phyloP scores from a whole-genome alignment of 1,284 basidiomycete genomes.

The Ceratobasidium sp. region DNA sequence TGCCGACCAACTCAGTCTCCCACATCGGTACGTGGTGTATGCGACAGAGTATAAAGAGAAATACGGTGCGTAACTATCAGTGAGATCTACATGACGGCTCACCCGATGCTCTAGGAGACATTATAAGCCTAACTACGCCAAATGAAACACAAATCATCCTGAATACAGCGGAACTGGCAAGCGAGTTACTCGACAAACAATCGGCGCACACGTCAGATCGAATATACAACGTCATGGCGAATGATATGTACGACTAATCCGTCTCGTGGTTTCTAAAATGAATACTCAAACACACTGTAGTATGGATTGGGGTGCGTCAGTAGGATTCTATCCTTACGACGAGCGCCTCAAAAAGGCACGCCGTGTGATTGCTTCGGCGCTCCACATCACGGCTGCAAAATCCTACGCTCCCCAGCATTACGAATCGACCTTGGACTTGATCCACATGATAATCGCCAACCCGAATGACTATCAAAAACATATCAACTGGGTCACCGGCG shows the following conservation, averaged over 20 bases:
- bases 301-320: not conserved
- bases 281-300: not conserved
- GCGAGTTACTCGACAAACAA: conserved; percentile 4
- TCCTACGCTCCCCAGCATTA: not conserved
- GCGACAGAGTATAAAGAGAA: too few species aligned
- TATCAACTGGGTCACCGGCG: not conserved
- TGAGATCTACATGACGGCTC: too few species aligned
- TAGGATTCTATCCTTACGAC: not conserved
- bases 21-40: too few species aligned
- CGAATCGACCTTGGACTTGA: not conserved
- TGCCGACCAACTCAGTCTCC: too few species aligned
- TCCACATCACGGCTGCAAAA: not conserved
- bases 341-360: conserved; percentile 7
- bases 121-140: conserved; percentile 1
- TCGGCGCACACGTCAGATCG: not conserved
- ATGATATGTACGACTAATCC: conserved; percentile 11
- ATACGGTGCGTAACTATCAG: too few species aligned
- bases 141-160: not conserved
- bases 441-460: not conserved
- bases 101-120: not conserved
- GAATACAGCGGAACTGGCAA: conserved; percentile 15
- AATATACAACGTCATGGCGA: not conserved
- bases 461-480: not conserved
- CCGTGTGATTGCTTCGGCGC: conserved; percentile 6
- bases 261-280: not conserved